These are phyloP conservation scores for Closterium sp. DNA, from an alignment of 139 green algal species.

Conservation along the genomic window DNA sequence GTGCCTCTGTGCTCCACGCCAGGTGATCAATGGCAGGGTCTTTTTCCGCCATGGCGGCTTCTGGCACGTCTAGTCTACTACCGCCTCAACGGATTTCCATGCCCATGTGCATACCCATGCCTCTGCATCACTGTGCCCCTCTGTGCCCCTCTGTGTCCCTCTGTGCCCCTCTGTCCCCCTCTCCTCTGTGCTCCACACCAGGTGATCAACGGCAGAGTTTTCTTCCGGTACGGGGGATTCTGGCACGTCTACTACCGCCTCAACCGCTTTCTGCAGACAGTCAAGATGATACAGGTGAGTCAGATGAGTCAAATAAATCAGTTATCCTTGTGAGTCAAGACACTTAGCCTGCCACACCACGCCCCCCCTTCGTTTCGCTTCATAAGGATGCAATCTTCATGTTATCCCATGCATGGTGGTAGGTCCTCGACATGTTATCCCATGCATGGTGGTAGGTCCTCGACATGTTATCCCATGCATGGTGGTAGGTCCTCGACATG, in stretches of 20 bases:
- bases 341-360: too few species aligned
- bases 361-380: not conserved
- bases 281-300: conserved; percentile 30
- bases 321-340: too few species aligned
- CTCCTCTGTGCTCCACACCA: not conserved
- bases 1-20: not conserved
- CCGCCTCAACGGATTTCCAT: too few species aligned
- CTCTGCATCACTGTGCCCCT: too few species aligned
- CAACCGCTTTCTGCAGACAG: conserved; percentile 18
- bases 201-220: conserved; percentile 14
- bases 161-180: not conserved
- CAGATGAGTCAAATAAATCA: too few species aligned
- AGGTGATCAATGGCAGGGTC: not conserved
- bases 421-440: too few species aligned
- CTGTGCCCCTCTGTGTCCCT: not conserved
- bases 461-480: too few species aligned
- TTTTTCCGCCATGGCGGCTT: not conserved
- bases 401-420: too few species aligned
- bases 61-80: not conserved
- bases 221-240: conserved; percentile 31
- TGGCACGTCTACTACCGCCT: conserved; percentile 14
- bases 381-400: too few species aligned
- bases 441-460: too few species aligned
- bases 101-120: too few species aligned
- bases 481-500: too few species aligned